These are phyloP conservation scores for Protomyces inouyei DNA, from an alignment of 1,139 yeast genomes.

Conservation along the genomic window DNA sequence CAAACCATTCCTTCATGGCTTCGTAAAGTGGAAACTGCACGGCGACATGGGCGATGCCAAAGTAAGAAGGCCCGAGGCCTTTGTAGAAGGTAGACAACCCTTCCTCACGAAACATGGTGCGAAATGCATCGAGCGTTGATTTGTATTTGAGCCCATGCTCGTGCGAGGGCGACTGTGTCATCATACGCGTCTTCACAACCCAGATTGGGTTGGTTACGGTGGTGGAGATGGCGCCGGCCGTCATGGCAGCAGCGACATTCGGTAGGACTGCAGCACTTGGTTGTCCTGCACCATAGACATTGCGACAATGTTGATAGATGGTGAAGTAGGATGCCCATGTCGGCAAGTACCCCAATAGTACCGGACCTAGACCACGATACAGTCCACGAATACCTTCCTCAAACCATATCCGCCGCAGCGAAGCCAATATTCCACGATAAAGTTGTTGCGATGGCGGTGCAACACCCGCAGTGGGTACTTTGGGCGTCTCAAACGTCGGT, in stretches of 20 bases:
- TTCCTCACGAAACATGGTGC: constrained; percentile 69
- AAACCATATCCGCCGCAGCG: constrained; percentile 46
- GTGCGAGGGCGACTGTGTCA: constrained; percentile 51
- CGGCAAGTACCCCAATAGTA: constrained; percentile 87
- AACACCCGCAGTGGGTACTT: not conserved
- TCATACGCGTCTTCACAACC: constrained; percentile 91
- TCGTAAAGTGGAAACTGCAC: constrained; percentile 97
- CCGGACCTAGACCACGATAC: constrained; percentile 87
- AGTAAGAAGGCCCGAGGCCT: constrained; percentile 82
- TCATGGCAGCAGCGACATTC: constrained; percentile 75
- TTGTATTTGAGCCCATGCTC: constrained; percentile 47
- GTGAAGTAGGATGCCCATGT: constrained; percentile 96
- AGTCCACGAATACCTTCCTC: constrained; percentile 74
- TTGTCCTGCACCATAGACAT: constrained; percentile 30
- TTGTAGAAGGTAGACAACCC: constrained; percentile 82
- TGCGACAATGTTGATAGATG: constrained; percentile 75
- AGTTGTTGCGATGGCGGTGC: constrained; percentile 35
- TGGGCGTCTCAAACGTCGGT: not conserved
- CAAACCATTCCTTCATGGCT: constrained; percentile 50
- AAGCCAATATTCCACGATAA: constrained; percentile 54
- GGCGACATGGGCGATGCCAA: constrained; percentile 90
- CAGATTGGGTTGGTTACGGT: constrained; percentile 92
- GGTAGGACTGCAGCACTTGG: constrained; percentile 32
- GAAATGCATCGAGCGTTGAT: constrained; percentile 80
- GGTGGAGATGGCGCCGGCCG: constrained; percentile 86